A percentile compares a stretch with the other conserved stretches of the same genome.
Conservation (phyloP, 306 rosid genomes). For the Urtica urens region DNA sequence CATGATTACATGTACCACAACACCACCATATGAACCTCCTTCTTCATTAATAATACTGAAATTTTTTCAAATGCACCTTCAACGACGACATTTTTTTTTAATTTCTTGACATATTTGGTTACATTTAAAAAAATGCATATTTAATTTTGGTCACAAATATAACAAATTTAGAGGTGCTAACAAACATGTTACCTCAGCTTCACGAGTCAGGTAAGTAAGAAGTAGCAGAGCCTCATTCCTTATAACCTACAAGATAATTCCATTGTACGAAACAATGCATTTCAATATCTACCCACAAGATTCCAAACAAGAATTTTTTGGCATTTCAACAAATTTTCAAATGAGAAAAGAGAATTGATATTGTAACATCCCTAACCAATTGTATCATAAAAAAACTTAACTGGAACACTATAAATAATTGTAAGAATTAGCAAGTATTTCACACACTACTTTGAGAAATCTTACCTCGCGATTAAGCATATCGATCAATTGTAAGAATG, state of each 20-base stretch:
- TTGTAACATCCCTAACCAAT: too few relatives aligned
- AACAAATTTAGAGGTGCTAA: slow-evolving; percentile 2
- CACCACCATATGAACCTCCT: slow-evolving; percentile 95
- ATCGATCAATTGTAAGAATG: slow-evolving; percentile 81
- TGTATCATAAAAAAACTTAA: too few relatives aligned
- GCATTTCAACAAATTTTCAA: too few relatives aligned
- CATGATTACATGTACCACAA: slow-evolving; percentile 92
- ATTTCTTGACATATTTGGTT: too few relatives aligned
- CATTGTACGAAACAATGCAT: too few relatives aligned
- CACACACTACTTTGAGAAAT: too few relatives aligned
- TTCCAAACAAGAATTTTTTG: too few relatives aligned
- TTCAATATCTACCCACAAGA: too few relatives aligned
- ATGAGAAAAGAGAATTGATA: too few relatives aligned
- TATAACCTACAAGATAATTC: slow-evolving; percentile 51
- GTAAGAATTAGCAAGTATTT: background rate
- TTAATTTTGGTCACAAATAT: background rate
- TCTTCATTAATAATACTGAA: slow-evolving; percentile 88
- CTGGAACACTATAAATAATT: too few relatives aligned
- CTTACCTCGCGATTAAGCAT: slow-evolving; percentile 96
- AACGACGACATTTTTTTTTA: slow-evolving; percentile 88
- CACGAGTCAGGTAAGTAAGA: slow-evolving; percentile 81
- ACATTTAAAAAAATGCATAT: too few relatives aligned
- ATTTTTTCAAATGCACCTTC: slow-evolving; percentile 97
- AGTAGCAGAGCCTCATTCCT: slow-evolving; percentile 86
- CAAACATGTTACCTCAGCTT: slow-evolving; percentile 67